Base-by-base conservation (phyloP, 2,329 filamentous ascomycete species). In the Paraphaeosphaeria sporulosa region DNA sequence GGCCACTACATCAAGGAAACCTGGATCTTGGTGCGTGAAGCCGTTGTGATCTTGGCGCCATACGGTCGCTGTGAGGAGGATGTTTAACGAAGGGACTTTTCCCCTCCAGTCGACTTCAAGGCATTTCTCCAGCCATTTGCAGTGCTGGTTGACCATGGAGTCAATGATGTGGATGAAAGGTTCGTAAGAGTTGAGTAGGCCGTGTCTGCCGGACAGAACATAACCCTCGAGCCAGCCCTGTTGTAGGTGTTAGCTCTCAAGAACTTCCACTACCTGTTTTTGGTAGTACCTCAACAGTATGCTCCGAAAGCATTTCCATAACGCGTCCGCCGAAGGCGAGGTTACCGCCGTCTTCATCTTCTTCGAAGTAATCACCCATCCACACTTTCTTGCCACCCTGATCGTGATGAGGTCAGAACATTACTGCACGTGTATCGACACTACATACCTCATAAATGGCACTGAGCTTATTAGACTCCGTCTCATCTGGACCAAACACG, bases 41-140 rank as follows among this genome's bases (percentile, higher is more conserved):
- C 91, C 91, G 70, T 93, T 94, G 82, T 93, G 91, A 66, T 93
- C 91, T 80, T 93, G 91, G 69, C 91, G 83, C 91, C 90, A 93
- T 59, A 93, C 90, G 8, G 91, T 91, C 1, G 89, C 87, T 1
- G 91, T 93, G 56, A 93, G 83, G 15, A 94, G 84, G 66, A 93
- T 93, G 79, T 94, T 94, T 68, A 94, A 86, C 0, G 90, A 93
- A 9, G 90, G 85, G 12, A 93, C 81, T 75, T 89, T 89, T 68
- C 83, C 86, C 54, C 91, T 87, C 91, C 91, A 94, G 70, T 90
- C 87, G 21, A 93, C 88, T 71, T 93, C 90, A n/a, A 88, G 81
- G 65, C 88, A 91, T 80, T 93, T 94, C 76, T 94, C 90, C 53
- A 93, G 85, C 90, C 90, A 93, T 77, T 94, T 94, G 82, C 90